Evolutionary conservation across 257 asterid species (phyloP), one percentile per base, ranked within the genome.

Genomic region (Nicotiana otophora): DNA sequence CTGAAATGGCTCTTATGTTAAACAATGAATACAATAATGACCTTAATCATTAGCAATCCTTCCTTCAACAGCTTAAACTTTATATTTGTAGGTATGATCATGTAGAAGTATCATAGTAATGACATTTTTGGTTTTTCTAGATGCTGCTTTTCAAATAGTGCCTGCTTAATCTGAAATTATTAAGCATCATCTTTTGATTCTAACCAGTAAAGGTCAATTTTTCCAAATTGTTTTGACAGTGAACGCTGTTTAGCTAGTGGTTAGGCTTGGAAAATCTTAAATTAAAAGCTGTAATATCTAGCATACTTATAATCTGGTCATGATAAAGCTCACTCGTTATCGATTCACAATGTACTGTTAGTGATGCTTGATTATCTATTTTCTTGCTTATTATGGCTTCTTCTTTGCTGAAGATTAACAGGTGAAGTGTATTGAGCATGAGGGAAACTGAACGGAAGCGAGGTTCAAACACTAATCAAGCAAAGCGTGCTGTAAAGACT

Each of bases 371-470:
- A 46, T 72, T 23, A 46, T 72, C 60, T 72, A 9, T 72, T 61
- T 60, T 83, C 84, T 82, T 48, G 36, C 54, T 72, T 67, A 66
- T 60, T 84, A 42, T 33, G 78, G 61, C 14, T 28, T 84, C 42
- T 66, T 26, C 65, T 30, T 31, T 53, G 66, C 62, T 88, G 82
- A 86, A 87, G 94, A 81, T 84, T 80, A 70, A 82, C 68, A 74
- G 83, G 84, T 81, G 57, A 36, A 65, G 78, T 65, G 58, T 53
- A 82, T 75, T 62, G 85, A 91, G 83, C 88, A 94, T 95, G 97
- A 95, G 89, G 88, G 97, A 94, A 83, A 83, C 89, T 30, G 96
- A 92, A 62, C 90, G 85, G 89, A 90, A 90, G 91, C 92, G 85
- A 83, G 91, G 83, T 82, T 80, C 89, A 60, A 92, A 78, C 85